Evolutionary conservation across 768 basidiomycete species (phyloP).

Genomic region (Xerocomus potaroensis): DNA sequence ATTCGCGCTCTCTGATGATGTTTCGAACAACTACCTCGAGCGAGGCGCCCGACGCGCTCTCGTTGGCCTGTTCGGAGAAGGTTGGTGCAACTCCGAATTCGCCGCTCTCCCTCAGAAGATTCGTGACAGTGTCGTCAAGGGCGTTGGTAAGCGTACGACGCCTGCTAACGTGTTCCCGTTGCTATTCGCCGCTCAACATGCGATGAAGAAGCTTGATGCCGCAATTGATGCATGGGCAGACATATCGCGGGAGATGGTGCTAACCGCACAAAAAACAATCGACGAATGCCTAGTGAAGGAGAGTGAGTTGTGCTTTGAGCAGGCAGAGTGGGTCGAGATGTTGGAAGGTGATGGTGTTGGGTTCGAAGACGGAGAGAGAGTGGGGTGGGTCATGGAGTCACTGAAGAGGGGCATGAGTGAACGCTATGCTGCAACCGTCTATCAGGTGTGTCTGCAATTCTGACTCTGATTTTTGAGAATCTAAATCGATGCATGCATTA

Average conservation of each 20-base stretch:
- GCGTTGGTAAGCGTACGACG: slow-evolving; percentile 64
- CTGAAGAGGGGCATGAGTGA: slow-evolving; percentile 60
- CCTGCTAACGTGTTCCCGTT: slow-evolving; percentile 64
- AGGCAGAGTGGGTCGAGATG: slow-evolving; percentile 68
- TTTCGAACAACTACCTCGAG: slow-evolving; percentile 67
- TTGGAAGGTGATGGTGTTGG: slow-evolving; percentile 68
- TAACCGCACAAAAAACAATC: slow-evolving; percentile 54
- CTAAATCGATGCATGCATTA: background rate
- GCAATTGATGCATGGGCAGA: slow-evolving; percentile 51
- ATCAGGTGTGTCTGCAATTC: slow-evolving; percentile 54
- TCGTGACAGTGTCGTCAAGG: slow-evolving; percentile 66
- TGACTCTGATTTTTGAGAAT: background rate
- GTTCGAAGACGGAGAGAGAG: slow-evolving; percentile 74
- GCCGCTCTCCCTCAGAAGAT: slow-evolving; percentile 62
- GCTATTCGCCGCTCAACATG: slow-evolving; percentile 62
- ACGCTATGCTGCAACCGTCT: slow-evolving; percentile 60
- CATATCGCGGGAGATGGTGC: slow-evolving; percentile 54
- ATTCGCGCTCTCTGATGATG: slow-evolving; percentile 74
- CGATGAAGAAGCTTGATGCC: slow-evolving; percentile 48
- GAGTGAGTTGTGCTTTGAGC: slow-evolving; percentile 61
- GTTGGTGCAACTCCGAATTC: slow-evolving; percentile 84
- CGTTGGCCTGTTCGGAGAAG: slow-evolving; percentile 81
- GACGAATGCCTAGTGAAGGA: slow-evolving; percentile 58
- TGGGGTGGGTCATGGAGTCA: slow-evolving; percentile 71
- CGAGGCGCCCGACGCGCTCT: slow-evolving; percentile 70